Percentiles rank a stretch among this genome's conserved stretches.
Evolutionary conservation across 129 eudicot genomes (phyloP).

Genomic region (Helianthus annuus): HanXRQr2.0-SUNRISE NC_035441.2:138269623-138270122

Average conservation of each 20-base stretch:
- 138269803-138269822: slow-evolving; percentile 7
- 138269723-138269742: slow-evolving; percentile 93
- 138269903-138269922: slow-evolving; percentile 99
- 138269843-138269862: slow-evolving; percentile 10
- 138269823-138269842: slow-evolving; percentile 13
- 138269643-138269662: slow-evolving; percentile 63
- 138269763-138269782: slow-evolving; percentile 99
- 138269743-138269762: slow-evolving; percentile 99
- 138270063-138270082: slow-evolving; percentile 96
- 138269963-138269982: slow-evolving; percentile 88
- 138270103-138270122: slow-evolving; percentile 98
- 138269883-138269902: slow-evolving; percentile 97
- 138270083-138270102: slow-evolving; percentile 85
- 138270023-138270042: slow-evolving; percentile 20
- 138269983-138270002: slow-evolving; percentile 17
- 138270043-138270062: slow-evolving; percentile 50
- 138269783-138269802: slow-evolving; percentile 93
- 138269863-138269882: slow-evolving; percentile 47
- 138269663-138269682: slow-evolving; percentile 24
- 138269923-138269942: slow-evolving; percentile 99
- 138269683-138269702: slow-evolving; percentile 3
- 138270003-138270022: slow-evolving; percentile 9
- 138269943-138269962: slow-evolving; percentile 96
- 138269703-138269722: background rate
- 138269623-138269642: slow-evolving; percentile 99